Evolutionary conservation across 345 rosid genomes (phyloP).

Genomic region (Ailanthus altissimus): DNA sequence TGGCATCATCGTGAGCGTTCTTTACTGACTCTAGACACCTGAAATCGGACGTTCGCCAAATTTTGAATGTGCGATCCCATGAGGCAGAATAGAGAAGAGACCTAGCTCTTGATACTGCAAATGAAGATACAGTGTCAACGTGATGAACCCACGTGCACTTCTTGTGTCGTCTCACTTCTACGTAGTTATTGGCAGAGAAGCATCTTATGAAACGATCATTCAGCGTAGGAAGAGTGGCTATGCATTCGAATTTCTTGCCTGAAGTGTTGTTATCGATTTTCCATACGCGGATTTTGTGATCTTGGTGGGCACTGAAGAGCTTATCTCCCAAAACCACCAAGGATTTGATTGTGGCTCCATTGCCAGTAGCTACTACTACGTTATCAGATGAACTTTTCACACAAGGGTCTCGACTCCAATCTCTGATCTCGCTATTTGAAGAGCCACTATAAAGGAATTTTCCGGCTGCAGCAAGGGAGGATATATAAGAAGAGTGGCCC

Average conservation of each 20-base stretch:
- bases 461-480: constrained; percentile 49
- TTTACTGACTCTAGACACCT: constrained; percentile 62
- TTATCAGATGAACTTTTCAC: neutral
- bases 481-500: constrained; percentile 50
- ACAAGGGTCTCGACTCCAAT: constrained; percentile 42
- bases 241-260: constrained; percentile 34
- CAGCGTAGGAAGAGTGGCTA: constrained; percentile 63
- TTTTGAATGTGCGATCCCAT: constrained; percentile 76
- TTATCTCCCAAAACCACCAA: constrained; percentile 45
- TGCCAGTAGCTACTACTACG: constrained; percentile 33
- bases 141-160: constrained; percentile 78
- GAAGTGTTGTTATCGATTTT: constrained; percentile 28
- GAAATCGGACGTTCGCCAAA: constrained; percentile 64
- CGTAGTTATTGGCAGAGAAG: constrained; percentile 55
- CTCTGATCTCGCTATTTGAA: constrained; percentile 53
- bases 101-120: constrained; percentile 45
- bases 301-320: constrained; percentile 74
- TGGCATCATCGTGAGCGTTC: constrained; percentile 72
- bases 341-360: constrained; percentile 61
- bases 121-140: constrained; percentile 67
- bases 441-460: constrained; percentile 51
- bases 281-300: constrained; percentile 75
- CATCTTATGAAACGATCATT: constrained; percentile 50
- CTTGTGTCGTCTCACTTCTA: constrained; percentile 68
- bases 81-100: constrained; percentile 70